Conservation (phyloP, 306 rosid genomes). For the Prunus campanulata region DNA sequence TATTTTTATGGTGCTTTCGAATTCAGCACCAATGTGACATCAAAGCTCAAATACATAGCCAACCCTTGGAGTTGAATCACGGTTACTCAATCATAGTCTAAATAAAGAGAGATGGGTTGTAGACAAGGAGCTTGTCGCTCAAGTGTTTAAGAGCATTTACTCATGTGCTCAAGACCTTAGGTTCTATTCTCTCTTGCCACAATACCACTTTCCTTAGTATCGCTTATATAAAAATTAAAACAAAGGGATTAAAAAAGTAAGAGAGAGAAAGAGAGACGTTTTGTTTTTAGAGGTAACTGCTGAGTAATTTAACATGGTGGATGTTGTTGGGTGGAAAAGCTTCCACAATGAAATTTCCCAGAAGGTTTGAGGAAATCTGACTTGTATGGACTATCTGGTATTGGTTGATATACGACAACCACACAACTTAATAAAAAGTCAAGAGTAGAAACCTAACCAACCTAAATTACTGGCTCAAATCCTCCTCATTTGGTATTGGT, state of each 20-base stretch:
- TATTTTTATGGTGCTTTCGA: no score
- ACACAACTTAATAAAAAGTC: background rate
- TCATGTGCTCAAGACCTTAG: accelerated
- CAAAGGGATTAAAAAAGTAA: no score
- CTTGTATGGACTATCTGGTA: background rate
- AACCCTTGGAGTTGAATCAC: no score
- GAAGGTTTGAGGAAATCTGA: background rate
- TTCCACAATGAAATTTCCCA: background rate
- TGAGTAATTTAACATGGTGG: background rate
- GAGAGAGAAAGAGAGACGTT: background rate
- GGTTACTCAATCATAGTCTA: no score
- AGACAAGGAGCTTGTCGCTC: no score
- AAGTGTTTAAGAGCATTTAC: no score
- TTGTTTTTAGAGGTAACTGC: background rate
- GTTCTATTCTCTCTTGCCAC: no score
- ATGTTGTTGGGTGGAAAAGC: background rate
- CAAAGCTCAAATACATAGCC: no score
- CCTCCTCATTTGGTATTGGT: background rate
- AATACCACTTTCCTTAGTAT: no score
- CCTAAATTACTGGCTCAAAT: background rate
- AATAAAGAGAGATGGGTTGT: no score
- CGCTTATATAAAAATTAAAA: no score
- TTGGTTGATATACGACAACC: background rate
- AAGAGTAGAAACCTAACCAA: background rate
- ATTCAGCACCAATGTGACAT: no score